These are phyloP conservation scores for Breynia disticha DNA, from an alignment of 441 rosid species.

Conservation along the genomic window DNA sequence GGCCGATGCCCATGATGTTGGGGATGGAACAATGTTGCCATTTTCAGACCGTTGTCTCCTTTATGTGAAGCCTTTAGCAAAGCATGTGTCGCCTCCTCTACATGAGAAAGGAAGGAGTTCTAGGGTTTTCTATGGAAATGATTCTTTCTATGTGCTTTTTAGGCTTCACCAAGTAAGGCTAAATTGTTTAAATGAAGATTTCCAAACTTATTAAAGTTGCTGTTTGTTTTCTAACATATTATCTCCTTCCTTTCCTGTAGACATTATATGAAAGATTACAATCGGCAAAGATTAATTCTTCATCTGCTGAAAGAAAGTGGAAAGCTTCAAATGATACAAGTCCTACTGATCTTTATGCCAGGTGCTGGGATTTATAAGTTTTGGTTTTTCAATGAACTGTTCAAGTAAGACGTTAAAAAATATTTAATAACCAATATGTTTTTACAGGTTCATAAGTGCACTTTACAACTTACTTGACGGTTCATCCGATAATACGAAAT, in stretches of 20 bases:
- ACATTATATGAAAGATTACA: conserved; percentile 77
- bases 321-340: conserved; percentile 59
- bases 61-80: conserved; percentile 79
- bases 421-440: conserved; percentile 9
- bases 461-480: conserved; percentile 95
- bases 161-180: conserved; percentile 92
- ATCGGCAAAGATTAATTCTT: conserved; percentile 87
- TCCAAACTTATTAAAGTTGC: neutral
- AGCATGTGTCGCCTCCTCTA: conserved; percentile 51
- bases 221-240: neutral
- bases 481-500: conserved; percentile 85
- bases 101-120: conserved; percentile 42
- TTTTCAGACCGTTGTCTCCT: conserved; percentile 57
- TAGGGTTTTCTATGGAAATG: conserved; percentile 81
- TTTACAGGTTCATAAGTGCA: conserved; percentile 77
- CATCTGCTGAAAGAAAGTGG: conserved; percentile 90
- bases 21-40: conserved; percentile 52
- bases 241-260: conserved; percentile 28
- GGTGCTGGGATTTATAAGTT: conserved; percentile 33
- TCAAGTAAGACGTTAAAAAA: conserved; percentile 5
- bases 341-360: conserved; percentile 73
- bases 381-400: neutral
- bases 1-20: conserved; percentile 77
- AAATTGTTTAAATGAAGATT: neutral
- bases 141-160: conserved; percentile 85